Evolutionary conservation across 208 protist species (phyloP).

Genomic region (Trypanosoma scelopori): DNA sequence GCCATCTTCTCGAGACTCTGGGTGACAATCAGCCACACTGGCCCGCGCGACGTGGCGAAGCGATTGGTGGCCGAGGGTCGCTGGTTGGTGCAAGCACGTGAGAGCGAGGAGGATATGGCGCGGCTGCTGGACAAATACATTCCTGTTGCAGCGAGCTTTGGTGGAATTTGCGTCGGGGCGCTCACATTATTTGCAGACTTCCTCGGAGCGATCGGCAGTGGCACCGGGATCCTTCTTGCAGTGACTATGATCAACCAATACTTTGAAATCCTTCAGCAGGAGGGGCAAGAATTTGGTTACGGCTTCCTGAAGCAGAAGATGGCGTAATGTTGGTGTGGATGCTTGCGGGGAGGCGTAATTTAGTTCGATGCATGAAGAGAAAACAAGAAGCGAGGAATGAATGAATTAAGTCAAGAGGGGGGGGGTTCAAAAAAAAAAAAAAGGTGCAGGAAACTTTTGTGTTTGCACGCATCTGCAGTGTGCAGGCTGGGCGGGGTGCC

Average conservation of each 20-base stretch:
- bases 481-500: too few species aligned
- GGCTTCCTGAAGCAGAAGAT: slow-evolving; percentile 78
- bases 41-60: slow-evolving; percentile 97
- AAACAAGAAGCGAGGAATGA: not conserved
- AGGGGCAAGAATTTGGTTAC: slow-evolving; percentile 92
- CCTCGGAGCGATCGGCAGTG: slow-evolving; percentile 96
- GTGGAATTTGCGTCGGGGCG: slow-evolving; percentile 99
- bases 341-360: not conserved
- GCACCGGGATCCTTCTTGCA: slow-evolving; percentile 99
- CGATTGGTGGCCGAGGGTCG: slow-evolving; percentile 96
- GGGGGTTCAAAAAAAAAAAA: too few species aligned
- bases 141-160: slow-evolving; percentile 99
- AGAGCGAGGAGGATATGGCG: slow-evolving; percentile 89
- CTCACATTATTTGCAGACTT: slow-evolving; percentile 99
- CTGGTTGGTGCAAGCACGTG: slow-evolving; percentile 88
- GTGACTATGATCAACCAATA: slow-evolving; percentile 99
- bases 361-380: not conserved
- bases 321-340: slow-evolving; percentile 29
- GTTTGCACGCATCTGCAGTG: too few species aligned
- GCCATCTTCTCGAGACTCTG: slow-evolving; percentile 99
- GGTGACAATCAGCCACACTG: slow-evolving; percentile 98
- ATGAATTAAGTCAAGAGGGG: not conserved
- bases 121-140: slow-evolving; percentile 96
- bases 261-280: slow-evolving; percentile 99
- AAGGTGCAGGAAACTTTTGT: too few species aligned